phyloP scores from a whole-genome alignment of 345 rosid genomes.

The Eucalyptus coolabah region DNA sequence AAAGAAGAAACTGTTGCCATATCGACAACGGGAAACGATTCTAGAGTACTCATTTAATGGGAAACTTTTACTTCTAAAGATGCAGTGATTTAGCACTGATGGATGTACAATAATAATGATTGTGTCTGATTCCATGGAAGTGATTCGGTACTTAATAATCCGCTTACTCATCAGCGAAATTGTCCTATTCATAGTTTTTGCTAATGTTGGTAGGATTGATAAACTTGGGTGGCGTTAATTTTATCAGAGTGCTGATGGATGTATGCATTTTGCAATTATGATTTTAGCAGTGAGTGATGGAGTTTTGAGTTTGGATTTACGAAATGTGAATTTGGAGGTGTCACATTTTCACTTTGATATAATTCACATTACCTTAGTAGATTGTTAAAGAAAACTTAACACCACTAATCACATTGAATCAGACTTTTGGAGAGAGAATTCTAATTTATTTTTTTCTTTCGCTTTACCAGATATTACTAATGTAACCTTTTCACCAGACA shows the following conservation, averaged over 20 bases:
- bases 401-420: neutral
- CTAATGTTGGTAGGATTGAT: neutral
- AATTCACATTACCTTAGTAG: neutral
- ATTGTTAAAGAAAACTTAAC: neutral
- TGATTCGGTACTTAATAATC: neutral
- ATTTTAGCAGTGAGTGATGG: neutral
- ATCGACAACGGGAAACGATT: too few relatives aligned
- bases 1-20: too few relatives aligned
- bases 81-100: too few relatives aligned
- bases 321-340: neutral
- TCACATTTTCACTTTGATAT: neutral
- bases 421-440: too few relatives aligned
- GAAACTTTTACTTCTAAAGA: too few relatives aligned
- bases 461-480: neutral
- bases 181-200: neutral
- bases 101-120: neutral
- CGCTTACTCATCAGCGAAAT: neutral
- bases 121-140: neutral
- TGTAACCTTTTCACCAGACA: too few relatives aligned
- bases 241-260: neutral
- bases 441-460: neutral
- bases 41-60: too few relatives aligned
- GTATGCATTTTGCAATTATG: too few relatives aligned
- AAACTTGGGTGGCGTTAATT: neutral
- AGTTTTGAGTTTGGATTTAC: neutral